phyloP scores from a whole-genome alignment of 495 filamentous ascomycete genomes.

The Podospora bellae-mahoneyi region DNA sequence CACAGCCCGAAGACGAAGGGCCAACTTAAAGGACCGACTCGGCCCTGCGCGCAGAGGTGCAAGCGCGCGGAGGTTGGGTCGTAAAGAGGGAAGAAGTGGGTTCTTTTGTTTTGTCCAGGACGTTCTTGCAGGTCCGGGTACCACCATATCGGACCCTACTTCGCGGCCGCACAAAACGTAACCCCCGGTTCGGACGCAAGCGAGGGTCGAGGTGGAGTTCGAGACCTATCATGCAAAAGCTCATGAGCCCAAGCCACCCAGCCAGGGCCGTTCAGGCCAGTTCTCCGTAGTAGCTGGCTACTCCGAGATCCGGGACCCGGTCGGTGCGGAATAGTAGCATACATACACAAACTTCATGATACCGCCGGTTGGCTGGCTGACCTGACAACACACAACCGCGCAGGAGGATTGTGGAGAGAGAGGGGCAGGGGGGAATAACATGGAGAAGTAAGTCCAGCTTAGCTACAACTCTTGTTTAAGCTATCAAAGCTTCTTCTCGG shows the following conservation, averaged over 20 bases:
- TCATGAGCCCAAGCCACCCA: not conserved
- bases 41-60: slow-evolving; percentile 20
- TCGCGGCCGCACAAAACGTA: not conserved
- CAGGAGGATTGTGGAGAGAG: slow-evolving; percentile 11
- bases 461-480: too few species aligned
- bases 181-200: not conserved
- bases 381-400: not conserved
- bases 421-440: not conserved
- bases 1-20: not conserved
- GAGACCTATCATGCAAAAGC: not conserved
- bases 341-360: not conserved
- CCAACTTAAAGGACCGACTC: slow-evolving; percentile 29
- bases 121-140: not conserved
- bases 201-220: not conserved
- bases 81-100: slow-evolving; percentile 9
- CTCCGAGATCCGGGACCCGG: slow-evolving; percentile 4
- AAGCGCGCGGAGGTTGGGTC: slow-evolving; percentile 21
- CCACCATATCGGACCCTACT: not conserved
- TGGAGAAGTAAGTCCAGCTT: not conserved
- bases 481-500: not conserved
- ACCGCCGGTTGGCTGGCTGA: not conserved
- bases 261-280: not conserved
- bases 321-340: not conserved
- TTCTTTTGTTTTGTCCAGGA: not conserved
- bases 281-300: not conserved